Base-by-base conservation (phyloP, 306 rosid species). In the Quercus glauca region DNA sequence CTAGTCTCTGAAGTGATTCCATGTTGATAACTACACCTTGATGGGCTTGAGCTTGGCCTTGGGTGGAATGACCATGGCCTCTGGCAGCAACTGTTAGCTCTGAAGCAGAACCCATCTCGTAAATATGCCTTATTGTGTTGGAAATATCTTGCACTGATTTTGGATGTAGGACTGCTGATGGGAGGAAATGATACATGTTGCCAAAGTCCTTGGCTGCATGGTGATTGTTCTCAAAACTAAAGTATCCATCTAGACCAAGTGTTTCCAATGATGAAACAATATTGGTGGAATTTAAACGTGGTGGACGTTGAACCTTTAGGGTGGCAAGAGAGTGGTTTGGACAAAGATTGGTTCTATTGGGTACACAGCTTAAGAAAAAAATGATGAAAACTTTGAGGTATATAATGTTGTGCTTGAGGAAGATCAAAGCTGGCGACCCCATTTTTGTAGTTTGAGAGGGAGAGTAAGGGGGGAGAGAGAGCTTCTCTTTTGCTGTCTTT, bases 41-140 rank as follows among this genome's bases (percentile, higher is more conserved):
- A 31, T 89, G 86, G 49, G 90, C 90, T 64, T 93, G 99, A 31
- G 98, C 88, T 76, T 96, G 99, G 20, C 97, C 99, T 52, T 83
- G 93, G 4, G 91, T 82, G 25, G 98, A 96, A 83, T 93, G 99
- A 26, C 92, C 99, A 76, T 91, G 98, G 78, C 99, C 99, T 89
- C 97, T 91, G 43, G 99, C 99, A 56, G 90, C 98, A 71, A 96
- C 78, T 5, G 93, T 96, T 20, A 96, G 53, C 68, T 83, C 89
- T 2, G 96, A 89, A 35, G 77, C 76, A 31, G 86, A 79, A 37
- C 94, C 98, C 86, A 80, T 78, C 56, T 89, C 73, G 45, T 37
- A 91, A 23, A 95, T 18, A 73, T 84, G 86, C 76, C 78, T 95
- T 60, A 93, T 68, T 20, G 85, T 78, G 65, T 69, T 51, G 49